Base-by-base conservation (phyloP, 2,329 filamentous ascomycete genomes). In the Venturia nashicola region DNA sequence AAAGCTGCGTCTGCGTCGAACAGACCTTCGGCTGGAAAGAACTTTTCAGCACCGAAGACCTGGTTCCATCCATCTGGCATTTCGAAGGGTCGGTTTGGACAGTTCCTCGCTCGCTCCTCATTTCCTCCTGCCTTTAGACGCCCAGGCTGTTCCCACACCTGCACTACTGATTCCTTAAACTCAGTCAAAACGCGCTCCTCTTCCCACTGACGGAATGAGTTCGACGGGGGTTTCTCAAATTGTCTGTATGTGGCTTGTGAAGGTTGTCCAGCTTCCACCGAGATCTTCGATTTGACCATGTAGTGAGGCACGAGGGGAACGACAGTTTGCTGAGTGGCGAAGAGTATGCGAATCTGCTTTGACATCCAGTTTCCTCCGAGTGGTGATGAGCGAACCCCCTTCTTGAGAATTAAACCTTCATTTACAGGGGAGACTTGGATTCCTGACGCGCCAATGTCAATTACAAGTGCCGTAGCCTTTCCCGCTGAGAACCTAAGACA, bases 41-140 rank as follows among this genome's bases (percentile, higher is more conserved):
- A 97, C 61, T 94, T 87, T 74, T 97, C 92, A 64, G 87, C 83
- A 67, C 90, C 88, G 80, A 96, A 99, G 76, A 96, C 88, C 74
- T 96, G 90, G 79, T 97, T 99, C 78, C 88, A 92, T 61, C 94
- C 94, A 72, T 97, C 91, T 11, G 94, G 94, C 83, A 99, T 94
- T 79, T 99, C 94, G 71, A 97, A 99, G 12, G 94, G 89, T 62
- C 91, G 87, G 48, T 90, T 90, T 0, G 91, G 90, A 55, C 78
- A 60, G 2, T 27, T 81, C 73, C 84, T 87, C 65, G 87, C 86
- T 59, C 85, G 80, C 51, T 97, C 92, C 72, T 94, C 86, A 72
- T 93, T 95, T 5, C 78, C 76, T 34, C 77, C 51, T 75, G 73
- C 69, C 72, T 74, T 74, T 70, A 91, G 85, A 66, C 86, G 83